Percentiles rank a stretch among this genome's conserved stretches.
These are phyloP conservation scores for Talaromyces piceae DNA, from an alignment of 2,329 filamentous ascomycete species.

Conservation along the genomic window DNA sequence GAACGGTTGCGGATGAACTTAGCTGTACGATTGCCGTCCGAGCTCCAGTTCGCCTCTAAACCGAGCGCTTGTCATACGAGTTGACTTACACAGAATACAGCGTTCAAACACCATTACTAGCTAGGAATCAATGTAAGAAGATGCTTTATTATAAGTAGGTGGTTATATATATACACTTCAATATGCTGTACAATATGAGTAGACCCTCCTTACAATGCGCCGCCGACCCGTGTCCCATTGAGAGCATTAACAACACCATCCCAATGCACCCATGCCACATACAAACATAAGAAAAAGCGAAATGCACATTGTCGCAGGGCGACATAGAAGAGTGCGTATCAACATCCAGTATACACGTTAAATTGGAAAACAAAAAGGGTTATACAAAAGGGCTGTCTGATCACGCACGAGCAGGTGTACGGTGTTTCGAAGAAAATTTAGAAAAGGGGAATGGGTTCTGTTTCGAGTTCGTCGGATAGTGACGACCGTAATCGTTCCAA, in stretches of 20 bases:
- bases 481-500: slow-evolving; percentile 9
- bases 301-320: background rate
- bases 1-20: too few species aligned
- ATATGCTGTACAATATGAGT: background rate
- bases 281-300: background rate
- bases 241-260: slow-evolving; percentile 9
- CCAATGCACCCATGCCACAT: slow-evolving; percentile 10
- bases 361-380: slow-evolving; percentile 12
- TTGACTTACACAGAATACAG: too few species aligned
- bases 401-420: slow-evolving; percentile 14
- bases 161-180: background rate
- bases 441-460: slow-evolving; percentile 24
- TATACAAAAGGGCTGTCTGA: background rate
- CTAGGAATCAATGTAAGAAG: too few species aligned
- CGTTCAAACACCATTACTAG: too few species aligned
- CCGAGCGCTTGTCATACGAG: too few species aligned
- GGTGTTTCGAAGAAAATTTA: slow-evolving; percentile 27
- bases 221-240: background rate
- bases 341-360: slow-evolving; percentile 7
- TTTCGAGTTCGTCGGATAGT: slow-evolving; percentile 16
- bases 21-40: too few species aligned
- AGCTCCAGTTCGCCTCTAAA: too few species aligned
- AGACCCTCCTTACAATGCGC: background rate
- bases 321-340: background rate
- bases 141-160: too few species aligned